Conservation (phyloP, 2,329 filamentous ascomycete species). For the Pseudocercospora vitis region DNA sequence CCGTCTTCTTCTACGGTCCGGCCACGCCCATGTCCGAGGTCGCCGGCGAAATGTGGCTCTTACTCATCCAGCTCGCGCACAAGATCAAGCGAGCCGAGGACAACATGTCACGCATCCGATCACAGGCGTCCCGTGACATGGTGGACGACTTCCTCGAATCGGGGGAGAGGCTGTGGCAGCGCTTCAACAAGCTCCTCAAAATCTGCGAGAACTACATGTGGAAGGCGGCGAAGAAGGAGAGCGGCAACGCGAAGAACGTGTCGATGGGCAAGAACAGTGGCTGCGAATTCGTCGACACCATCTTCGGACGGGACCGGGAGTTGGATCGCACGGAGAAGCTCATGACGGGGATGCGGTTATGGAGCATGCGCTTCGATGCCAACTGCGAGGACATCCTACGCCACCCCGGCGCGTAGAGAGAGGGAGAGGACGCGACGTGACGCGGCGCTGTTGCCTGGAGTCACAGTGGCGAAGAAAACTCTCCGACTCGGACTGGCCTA, state of each 20-base stretch:
- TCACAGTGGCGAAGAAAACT: conserved; percentile 19
- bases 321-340: conserved; percentile 87
- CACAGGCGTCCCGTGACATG: conserved; percentile 71
- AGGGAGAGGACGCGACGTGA: conserved; percentile 7
- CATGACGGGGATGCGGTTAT: conserved; percentile 84
- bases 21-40: conserved; percentile 83
- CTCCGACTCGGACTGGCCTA: no score
- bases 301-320: conserved; percentile 90
- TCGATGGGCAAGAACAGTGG: conserved; percentile 90
- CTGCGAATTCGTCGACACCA: conserved; percentile 91
- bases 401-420: conserved; percentile 47
- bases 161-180: conserved; percentile 81
- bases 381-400: conserved; percentile 89
- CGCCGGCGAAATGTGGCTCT: conserved; percentile 91
- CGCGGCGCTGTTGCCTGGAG: conserved; percentile 28
- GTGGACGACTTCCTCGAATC: conserved; percentile 88
- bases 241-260: conserved; percentile 59
- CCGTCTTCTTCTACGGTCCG: conserved; percentile 82
- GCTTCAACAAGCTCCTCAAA: conserved; percentile 83
- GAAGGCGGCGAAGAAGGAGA: conserved; percentile 75
- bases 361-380: conserved; percentile 91
- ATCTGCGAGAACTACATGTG: conserved; percentile 94
- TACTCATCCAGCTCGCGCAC: conserved; percentile 88
- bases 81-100: conserved; percentile 92
- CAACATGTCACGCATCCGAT: conserved; percentile 69